Evolutionary conservation across 257 asterid species (phyloP).

Genomic region (Knoxia roxburghii): DNA sequence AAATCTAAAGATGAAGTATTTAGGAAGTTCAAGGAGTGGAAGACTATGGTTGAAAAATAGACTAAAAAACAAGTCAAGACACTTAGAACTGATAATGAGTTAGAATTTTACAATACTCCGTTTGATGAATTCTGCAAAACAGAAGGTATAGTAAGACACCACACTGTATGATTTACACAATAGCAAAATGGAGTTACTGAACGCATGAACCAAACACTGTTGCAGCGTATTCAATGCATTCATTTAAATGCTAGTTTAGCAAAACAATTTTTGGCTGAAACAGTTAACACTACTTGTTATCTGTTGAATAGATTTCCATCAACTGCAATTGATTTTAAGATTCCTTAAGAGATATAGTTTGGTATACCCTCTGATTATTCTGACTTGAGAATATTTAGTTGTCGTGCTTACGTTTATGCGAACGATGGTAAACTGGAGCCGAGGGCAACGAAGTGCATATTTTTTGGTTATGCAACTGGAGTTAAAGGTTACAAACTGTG

Average conservation of each 20-base stretch:
- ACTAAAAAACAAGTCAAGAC: too few species aligned
- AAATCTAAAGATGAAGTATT: too few species aligned
- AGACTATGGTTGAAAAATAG: too few species aligned
- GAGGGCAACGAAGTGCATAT: too few species aligned
- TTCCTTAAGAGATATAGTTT: not conserved
- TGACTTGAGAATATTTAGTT: too few species aligned
- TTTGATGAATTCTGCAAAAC: constrained; percentile 6
- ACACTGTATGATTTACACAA: not conserved
- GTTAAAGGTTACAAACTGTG: too few species aligned
- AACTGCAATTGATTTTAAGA: not conserved
- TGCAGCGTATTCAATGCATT: constrained; percentile 3
- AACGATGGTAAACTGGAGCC: too few species aligned
- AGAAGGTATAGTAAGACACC: not conserved
- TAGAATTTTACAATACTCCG: too few species aligned
- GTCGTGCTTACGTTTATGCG: not conserved
- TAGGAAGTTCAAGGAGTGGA: too few species aligned
- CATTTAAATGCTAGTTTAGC: not conserved
- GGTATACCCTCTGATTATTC: constrained; percentile 2
- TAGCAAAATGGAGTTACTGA: constrained; percentile 2
- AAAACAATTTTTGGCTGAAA: constrained; percentile 5
- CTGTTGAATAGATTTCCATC: not conserved
- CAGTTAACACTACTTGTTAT: not conserved
- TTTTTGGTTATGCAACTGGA: too few species aligned
- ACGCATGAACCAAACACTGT: constrained; percentile 3
- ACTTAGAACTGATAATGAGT: too few species aligned